Base-by-base conservation (phyloP, 2,329 filamentous ascomycete species). In the Amauroascus niger region DNA sequence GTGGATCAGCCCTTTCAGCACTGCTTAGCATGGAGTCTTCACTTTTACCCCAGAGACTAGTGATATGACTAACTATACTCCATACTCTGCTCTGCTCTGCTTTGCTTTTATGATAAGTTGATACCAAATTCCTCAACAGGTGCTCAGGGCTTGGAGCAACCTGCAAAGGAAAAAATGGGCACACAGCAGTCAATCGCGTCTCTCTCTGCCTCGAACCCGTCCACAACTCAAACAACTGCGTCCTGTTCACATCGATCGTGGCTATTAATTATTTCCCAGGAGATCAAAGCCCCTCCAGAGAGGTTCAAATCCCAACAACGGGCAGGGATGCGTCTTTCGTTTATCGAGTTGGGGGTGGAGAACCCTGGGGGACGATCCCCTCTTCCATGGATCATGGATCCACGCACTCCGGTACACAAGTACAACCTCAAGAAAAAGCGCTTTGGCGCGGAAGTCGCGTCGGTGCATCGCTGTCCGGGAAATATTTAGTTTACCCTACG, bases 341-440 rank as follows among this genome's bases (percentile, higher is more conserved):
- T 39, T 24, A 39, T 49, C 46, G 46, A 49, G 46, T 49, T 35
- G 20, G 30, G n/a, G 16, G 46, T 49, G 46, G 46, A 37, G 46
- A 49, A 11, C 9, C 9, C 9, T 8, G 3, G 46, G 39, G 20
- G 46, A 26, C 33, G 46, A 49, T 49, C 46, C 18, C 33, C 14
- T 14, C 32, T 20, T 39, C 18, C 46, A 49, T 49, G 32, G 33
- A 28, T 39, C 32, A 49, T 49, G 46, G 46, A 37, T 39, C 46
- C 46, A 49, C 46, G 46, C 20, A 37, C 46, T 39, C 35, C 20
- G 37, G 18, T 3, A 40, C 37, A 40, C 18, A 7, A n/a, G 26
- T 46, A 30, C 44, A 46, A 46, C 44, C n/a, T 46, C 45, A 16
- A 30, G 11, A 26, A 22, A 22, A 26, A 22, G 9, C 45, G 45